Conservation (phyloP, 2,329 filamentous ascomycete genomes). For the Penicillium sp. region DNA sequence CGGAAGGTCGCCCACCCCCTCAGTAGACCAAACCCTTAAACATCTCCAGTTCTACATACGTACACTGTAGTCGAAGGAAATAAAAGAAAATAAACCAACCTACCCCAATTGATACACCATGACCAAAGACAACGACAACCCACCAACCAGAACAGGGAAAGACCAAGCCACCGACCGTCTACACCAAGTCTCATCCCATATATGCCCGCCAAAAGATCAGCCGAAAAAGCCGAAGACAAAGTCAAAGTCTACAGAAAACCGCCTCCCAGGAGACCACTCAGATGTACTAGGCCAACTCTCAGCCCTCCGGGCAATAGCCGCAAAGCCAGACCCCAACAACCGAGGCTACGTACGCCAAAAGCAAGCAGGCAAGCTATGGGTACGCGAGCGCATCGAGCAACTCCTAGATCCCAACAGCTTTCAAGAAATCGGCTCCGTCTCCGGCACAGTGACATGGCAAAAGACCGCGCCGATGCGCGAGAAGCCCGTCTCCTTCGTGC, state of each 20-base stretch:
- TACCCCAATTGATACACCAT: background rate
- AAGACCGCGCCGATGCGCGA: constrained; percentile 37
- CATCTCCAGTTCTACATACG: background rate
- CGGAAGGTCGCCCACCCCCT: constrained; percentile 9
- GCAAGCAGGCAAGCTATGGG: constrained; percentile 63
- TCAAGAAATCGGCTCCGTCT: constrained; percentile 59
- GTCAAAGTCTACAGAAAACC: constrained; percentile 24
- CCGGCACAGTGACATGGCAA: constrained; percentile 59
- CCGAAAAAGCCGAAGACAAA: constrained; percentile 32
- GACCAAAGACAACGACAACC: constrained; percentile 15
- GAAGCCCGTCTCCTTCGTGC: constrained; percentile 51
- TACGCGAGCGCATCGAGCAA: constrained; percentile 58
- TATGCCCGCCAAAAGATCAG: constrained; percentile 23
- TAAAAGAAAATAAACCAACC: background rate
- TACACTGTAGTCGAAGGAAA: background rate
- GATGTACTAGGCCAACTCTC: constrained; percentile 59
- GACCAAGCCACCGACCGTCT: constrained; percentile 44
- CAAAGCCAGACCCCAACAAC: constrained; percentile 53
- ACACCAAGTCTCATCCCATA: constrained; percentile 48
- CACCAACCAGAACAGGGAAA: constrained; percentile 2
- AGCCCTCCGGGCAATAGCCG: constrained; percentile 52
- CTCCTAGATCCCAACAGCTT: constrained; percentile 58
- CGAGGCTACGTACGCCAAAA: constrained; percentile 63
- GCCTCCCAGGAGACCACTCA: constrained; percentile 59
- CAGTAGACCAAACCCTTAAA: constrained; percentile 2